Base-by-base conservation (phyloP, 306 rosid genomes). In the Inga laurina region DNA sequence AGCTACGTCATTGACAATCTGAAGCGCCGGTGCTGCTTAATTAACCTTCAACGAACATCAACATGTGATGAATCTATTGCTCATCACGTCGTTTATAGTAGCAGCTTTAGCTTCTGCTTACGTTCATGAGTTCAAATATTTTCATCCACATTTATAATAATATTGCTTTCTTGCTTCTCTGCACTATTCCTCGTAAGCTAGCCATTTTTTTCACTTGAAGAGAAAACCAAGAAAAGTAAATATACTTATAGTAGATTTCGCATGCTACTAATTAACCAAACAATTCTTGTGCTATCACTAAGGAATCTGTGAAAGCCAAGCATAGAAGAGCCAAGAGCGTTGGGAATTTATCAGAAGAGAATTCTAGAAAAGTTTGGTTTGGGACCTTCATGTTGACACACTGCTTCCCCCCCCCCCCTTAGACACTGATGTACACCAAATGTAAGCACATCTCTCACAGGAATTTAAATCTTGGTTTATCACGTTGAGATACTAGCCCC, bases 181-280 rank as follows among this genome's bases (percentile, higher is more conserved):
- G 57, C 79, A 3, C 21, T 72, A 3, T 30, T 78, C 57, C 5
- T 84, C 1, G 0, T 35, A 15, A 8, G 22, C 44, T 84, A 9
- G 1, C 44, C 5, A 35, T 7, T 3, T 3, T 3, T 48, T 10
- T 27, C 34, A 73, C 72, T 44, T 52, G 11, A 79, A 12, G 43
- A 84, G 8, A 19, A 5, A 8, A 2, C 79, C 52, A 19, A 75
- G 68, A 59, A 79, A 59, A 0, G 64, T 84, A 32, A 5, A 7
- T 37, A 2, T 84, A 80, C 37, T 62, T 75, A 43, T 37, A 37
- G 65, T 84, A 49, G 87, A 84, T 76, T 79, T 84, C 57, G 81
- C 84, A 54, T 84, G 87, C 64, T 79, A 84, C 9, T 5, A 35
- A 35, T 6, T 75, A 79, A 22, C 81, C 87, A 43, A 6, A 22